Evolutionary conservation across 129 eudicot species (phyloP), one percentile per base, ranked within the genome.

Genomic region (Silybum marianum): DNA sequence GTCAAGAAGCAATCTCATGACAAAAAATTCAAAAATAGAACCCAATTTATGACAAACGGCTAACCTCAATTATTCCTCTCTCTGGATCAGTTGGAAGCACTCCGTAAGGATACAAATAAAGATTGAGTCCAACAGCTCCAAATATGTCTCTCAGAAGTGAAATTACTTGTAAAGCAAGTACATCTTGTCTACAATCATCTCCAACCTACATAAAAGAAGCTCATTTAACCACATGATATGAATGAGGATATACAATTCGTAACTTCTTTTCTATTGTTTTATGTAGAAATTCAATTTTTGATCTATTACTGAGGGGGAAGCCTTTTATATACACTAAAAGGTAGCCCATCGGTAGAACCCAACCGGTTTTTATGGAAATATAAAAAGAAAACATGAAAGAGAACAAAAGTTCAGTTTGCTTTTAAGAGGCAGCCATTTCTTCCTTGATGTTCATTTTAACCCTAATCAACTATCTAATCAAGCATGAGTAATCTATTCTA

Each of bases 151-250:
- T 92, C 25, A 92, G 87, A 82, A 95, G 99, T 34, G 97, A 89
- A 83, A 95, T 95, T 63, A 95, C 99, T 90, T 95, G 99, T 76
- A 95, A 91, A 78, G 99, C 99, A 76, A 95, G 98, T 48, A 92
- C 97, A 81, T 95, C 99, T 88, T 95, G 99, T 54, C 99, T 90
- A 85, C 99, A 95, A 78, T 95, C 99, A 79, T 95, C 99, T 76
- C 99, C 98, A 79, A 95, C 99, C 99, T 95, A 80, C 74, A 74
- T 76, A 74, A 74, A 46, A 46, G 4, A 73, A 81, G 74, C 78
- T 60, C 72, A 80, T 80, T 80, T 60, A 60, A 36, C 78, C 66
- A 69, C 24, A 2, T 42, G 18, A 44, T 26, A 42, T 44, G 67
- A 44, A 4, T 44, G 67, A 44, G 3, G 63, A 74, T 6, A 70